phyloP scores from a whole-genome alignment of 371 early-diverging fungal species.

The Lichtheimia ornata region DNA sequence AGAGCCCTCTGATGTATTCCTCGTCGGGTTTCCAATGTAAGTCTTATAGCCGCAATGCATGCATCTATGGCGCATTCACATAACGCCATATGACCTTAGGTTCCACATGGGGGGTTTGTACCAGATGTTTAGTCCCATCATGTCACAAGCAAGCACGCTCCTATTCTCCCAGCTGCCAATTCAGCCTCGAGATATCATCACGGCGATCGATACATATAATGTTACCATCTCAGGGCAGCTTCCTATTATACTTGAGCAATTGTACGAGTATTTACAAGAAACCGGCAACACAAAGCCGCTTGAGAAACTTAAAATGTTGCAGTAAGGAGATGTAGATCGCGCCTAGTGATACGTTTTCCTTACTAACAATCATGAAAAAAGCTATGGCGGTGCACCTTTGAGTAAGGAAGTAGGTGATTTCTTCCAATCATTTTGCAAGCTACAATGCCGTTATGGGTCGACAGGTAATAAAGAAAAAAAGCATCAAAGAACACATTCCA shows the following conservation, averaged over 20 bases:
- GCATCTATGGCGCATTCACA: no score
- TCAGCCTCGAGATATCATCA: neutral
- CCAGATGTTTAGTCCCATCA: neutral
- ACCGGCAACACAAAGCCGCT: neutral
- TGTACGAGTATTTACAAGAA: conserved; percentile 9
- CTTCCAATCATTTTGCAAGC: conserved; percentile 2
- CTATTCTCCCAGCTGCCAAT: conserved; percentile 7
- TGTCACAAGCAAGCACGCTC: conserved; percentile 12
- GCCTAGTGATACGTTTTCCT: neutral
- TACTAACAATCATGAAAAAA: no score
- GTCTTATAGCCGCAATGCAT: no score
- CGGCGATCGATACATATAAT: neutral
- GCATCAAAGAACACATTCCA: neutral
- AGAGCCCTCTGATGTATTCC: neutral
- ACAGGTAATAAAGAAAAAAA: conserved; percentile 9
- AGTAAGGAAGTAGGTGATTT: conserved; percentile 7
- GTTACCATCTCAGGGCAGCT: conserved; percentile 6
- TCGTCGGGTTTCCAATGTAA: neutral
- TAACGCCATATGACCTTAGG: no score
- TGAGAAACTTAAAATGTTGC: no score
- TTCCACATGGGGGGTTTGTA: conserved; percentile 19
- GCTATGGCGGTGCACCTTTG: conserved; percentile 19
- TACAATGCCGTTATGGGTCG: conserved; percentile 15
- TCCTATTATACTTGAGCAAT: conserved; percentile 13
- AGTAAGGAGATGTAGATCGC: no score